Evolutionary conservation across 2,329 filamentous ascomycete species (phyloP).

Genomic region (Hypoxylon sp.): DNA sequence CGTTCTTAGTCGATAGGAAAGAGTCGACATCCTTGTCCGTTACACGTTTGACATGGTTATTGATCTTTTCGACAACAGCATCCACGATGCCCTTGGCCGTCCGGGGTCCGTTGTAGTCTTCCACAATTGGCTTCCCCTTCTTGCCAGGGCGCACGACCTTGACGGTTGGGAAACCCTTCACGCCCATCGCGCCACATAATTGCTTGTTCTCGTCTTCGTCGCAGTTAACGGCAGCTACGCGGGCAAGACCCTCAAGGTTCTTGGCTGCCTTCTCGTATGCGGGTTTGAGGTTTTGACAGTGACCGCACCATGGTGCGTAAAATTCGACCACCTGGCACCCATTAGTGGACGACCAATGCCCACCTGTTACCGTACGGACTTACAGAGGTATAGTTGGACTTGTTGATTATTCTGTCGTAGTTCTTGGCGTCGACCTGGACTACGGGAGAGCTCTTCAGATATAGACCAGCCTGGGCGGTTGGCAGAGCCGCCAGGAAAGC

Average conservation of each 20-base stretch:
- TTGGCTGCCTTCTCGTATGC: slow-evolving; percentile 95
- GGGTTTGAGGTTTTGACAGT: slow-evolving; percentile 95
- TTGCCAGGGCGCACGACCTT: slow-evolving; percentile 92
- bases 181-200: slow-evolving; percentile 85
- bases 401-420: slow-evolving; percentile 85
- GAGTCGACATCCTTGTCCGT: slow-evolving; percentile 81
- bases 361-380: slow-evolving; percentile 47
- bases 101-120: slow-evolving; percentile 90
- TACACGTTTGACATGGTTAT: slow-evolving; percentile 87
- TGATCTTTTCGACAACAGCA: slow-evolving; percentile 86
- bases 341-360: slow-evolving; percentile 13
- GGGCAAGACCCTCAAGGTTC: slow-evolving; percentile 89
- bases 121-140: slow-evolving; percentile 79
- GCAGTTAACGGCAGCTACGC: slow-evolving; percentile 94
- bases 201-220: slow-evolving; percentile 93
- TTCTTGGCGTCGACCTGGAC: slow-evolving; percentile 82
- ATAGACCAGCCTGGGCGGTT: slow-evolving; percentile 77
- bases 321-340: slow-evolving; percentile 76
- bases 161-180: slow-evolving; percentile 94
- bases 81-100: slow-evolving; percentile 90
- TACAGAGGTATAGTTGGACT: slow-evolving; percentile 93
- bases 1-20: slow-evolving; percentile 77
- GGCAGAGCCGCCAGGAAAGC: slow-evolving; percentile 76
- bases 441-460: slow-evolving; percentile 88
- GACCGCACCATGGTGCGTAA: slow-evolving; percentile 97